These are phyloP conservation scores for Arctostaphylos glauca DNA, from an alignment of 148 eudicot genomes.

Conservation along the genomic window DNA sequence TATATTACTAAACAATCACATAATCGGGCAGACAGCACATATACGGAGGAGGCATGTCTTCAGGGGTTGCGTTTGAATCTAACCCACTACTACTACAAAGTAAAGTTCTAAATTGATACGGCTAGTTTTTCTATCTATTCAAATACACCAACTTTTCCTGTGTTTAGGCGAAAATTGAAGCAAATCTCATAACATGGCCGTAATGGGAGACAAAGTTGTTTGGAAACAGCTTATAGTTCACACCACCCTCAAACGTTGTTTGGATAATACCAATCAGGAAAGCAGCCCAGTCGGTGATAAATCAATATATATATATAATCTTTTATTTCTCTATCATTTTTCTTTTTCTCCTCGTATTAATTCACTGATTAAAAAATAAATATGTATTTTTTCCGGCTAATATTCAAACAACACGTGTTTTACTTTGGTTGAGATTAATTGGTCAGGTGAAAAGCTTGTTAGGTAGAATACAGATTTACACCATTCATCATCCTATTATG, in stretches of 20 bases:
- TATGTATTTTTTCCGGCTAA: too few relatives aligned
- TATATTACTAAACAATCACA: background rate
- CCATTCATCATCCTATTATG: too few relatives aligned
- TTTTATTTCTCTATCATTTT: too few relatives aligned
- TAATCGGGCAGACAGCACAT: background rate
- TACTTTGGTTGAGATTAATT: too few relatives aligned
- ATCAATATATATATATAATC: too few relatives aligned
- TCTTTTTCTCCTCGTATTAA: too few relatives aligned
- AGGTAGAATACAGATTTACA: too few relatives aligned
- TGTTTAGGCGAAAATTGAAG: background rate
- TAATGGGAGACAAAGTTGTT: background rate
- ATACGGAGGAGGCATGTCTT: constrained; percentile 13
- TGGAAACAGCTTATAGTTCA: background rate
- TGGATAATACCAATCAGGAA: too few relatives aligned
- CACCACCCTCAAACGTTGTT: background rate
- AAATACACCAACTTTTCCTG: background rate
- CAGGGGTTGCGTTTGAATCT: constrained; percentile 13
- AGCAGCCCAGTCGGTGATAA: too few relatives aligned
- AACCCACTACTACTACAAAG: background rate
- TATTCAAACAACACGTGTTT: too few relatives aligned
- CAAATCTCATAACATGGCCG: background rate
- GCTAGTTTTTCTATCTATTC: background rate
- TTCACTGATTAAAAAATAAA: too few relatives aligned
- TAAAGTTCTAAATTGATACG: background rate
- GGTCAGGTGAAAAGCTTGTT: too few relatives aligned